A percentile compares a stretch with the other conserved stretches of the same genome.
Conservation (phyloP, 73 alveolate species). For the Tetrahymena borealis region DNA sequence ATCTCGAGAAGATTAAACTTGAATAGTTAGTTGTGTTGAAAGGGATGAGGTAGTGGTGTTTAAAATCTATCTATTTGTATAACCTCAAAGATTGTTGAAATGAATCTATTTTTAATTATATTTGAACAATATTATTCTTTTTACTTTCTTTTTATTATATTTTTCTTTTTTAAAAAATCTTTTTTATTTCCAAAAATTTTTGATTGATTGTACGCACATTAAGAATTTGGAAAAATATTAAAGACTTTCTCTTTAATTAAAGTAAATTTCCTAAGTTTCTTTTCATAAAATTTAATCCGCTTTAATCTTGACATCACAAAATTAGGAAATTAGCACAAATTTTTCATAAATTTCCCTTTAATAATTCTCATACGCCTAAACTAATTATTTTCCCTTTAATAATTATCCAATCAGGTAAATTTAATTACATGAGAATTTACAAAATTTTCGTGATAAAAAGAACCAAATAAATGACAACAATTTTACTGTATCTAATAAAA, state of each 20-base stretch:
- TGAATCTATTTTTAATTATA: no score
- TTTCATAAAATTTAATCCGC: not conserved
- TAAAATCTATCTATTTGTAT: no score
- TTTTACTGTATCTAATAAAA: no score
- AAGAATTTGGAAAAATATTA: not conserved
- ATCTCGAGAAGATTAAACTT: no score
- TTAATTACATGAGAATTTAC: no score
- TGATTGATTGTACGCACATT: not conserved
- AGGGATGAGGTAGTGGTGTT: no score
- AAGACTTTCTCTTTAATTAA: not conserved
- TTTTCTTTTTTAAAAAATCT: not conserved
- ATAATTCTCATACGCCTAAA: not conserved
- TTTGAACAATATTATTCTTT: no score
- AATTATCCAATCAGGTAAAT: no score
- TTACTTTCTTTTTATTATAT: not conserved
- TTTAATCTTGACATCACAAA: not conserved
- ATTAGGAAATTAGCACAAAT: not conserved
- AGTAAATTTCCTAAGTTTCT: not conserved
- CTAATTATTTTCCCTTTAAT: not conserved
- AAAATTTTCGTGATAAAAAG: no score
- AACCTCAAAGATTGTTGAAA: no score
- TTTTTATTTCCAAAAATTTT: not conserved
- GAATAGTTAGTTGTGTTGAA: no score
- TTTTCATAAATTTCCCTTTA: not conserved
- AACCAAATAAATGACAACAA: no score